Evolutionary conservation across 352 stramenopile species (phyloP), one percentile per base, ranked within the genome.

Genomic region (Phytophthora sp.): DNA sequence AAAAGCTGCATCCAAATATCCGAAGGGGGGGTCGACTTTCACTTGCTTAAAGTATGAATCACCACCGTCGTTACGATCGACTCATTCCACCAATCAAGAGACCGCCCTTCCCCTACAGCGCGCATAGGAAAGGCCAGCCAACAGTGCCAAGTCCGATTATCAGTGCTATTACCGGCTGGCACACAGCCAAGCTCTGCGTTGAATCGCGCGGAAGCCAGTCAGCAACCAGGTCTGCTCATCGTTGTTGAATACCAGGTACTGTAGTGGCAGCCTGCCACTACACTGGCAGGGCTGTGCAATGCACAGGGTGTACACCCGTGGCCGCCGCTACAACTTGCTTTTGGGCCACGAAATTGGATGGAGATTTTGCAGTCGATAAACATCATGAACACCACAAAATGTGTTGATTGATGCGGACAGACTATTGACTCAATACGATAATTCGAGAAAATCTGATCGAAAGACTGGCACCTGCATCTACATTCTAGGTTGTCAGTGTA

Each of bases 1-100:
- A 41, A 58, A 59, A 63, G 56, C 50, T 39, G 54, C 38, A 58
- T 70, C 71, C 56, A 76, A 79, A 66, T 62, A 64, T 79, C 67
- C 38, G 58, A 75, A 77, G 63, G 55, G 53, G 63, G 51, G 24
- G 42, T 70, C 63, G 47, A 21, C 11, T 54, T 56, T 49, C n/a
- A 68, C 66, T 81, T 77, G 66, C 4, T 63, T 68, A 54, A 63
- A 74, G 45, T 77, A 81, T 76, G 41, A 45, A 44, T 47, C 49
- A 18, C 50, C 55, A 65, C 44, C 36, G 56, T 58, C 54, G 63
- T 66, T 71, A 71, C 63, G 45, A 50, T 31, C 39, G 9, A 23
- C 4, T 7, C 16, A 13, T 7, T 70, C 21, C 27, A 57, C 64
- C 64, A 71, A 71, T 74, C 66, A 71, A n/a, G 15, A 53, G 9